Evolutionary conservation across 2,329 filamentous ascomycete genomes (phyloP).

Genomic region (Ophiostoma australiae): DNA sequence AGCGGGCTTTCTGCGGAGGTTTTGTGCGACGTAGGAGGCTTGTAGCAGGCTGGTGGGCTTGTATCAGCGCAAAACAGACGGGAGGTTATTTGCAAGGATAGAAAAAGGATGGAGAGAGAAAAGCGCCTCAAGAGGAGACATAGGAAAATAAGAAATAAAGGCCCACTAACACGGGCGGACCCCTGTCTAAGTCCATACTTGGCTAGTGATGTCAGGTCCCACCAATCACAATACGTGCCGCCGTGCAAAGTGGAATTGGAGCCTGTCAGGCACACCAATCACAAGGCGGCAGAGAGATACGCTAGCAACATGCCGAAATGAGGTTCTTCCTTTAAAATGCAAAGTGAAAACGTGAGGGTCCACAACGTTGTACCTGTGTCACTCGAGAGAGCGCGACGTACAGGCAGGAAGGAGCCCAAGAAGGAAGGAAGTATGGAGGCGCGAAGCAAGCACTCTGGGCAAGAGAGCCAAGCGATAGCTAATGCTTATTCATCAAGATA

Average conservation of each 20-base stretch:
- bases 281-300: background rate
- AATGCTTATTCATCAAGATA: background rate
- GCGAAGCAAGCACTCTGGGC: background rate
- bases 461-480: background rate
- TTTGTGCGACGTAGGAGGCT: background rate
- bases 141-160: background rate
- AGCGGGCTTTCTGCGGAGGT: background rate
- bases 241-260: background rate
- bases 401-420: background rate
- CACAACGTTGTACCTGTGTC: background rate
- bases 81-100: background rate
- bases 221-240: background rate
- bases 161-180: background rate
- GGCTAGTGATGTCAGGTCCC: background rate
- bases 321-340: constrained; percentile 20
- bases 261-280: constrained; percentile 11
- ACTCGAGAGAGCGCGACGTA: background rate
- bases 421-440: constrained; percentile 4
- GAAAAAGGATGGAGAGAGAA: background rate
- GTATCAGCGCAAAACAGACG: constrained; percentile 3
- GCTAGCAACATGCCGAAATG: constrained; percentile 24
- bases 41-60: background rate
- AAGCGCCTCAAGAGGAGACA: background rate
- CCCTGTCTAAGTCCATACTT: background rate
- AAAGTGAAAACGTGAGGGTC: background rate